A percentile compares a stretch with the other conserved stretches of the same genome.
Evolutionary conservation across 2,329 filamentous ascomycete genomes (phyloP).

Genomic region (Exserohilum turcica): DNA sequence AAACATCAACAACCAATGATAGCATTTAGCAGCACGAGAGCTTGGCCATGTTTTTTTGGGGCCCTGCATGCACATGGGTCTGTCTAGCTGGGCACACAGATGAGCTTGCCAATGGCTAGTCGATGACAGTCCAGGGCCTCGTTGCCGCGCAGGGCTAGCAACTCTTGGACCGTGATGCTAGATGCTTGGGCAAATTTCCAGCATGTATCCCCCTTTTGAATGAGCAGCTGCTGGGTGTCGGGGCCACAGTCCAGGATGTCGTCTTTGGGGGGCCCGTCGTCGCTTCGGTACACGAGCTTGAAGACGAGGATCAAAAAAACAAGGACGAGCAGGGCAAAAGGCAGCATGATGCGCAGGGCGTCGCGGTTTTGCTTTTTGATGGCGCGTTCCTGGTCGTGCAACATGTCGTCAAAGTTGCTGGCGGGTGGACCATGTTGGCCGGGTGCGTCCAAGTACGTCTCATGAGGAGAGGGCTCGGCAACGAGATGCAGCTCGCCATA

Average conservation of each 20-base stretch:
- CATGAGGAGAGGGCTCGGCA: no score
- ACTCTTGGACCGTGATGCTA: conserved; percentile 53
- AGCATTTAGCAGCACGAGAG: no score
- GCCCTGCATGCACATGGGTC: not conserved
- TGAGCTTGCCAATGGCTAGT: conserved; percentile 49
- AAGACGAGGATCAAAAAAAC: conserved; percentile 57
- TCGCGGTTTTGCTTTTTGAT: conserved; percentile 34
- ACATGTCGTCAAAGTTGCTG: conserved; percentile 19
- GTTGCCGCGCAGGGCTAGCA: conserved; percentile 53
- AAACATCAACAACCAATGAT: conserved; percentile 1
- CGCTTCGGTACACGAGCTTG: conserved; percentile 20
- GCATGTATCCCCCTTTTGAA: conserved; percentile 59
- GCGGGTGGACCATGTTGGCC: no score
- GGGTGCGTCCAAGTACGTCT: no score
- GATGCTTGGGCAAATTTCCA: conserved; percentile 57
- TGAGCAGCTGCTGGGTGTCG: conserved; percentile 46
- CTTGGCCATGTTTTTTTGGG: no score
- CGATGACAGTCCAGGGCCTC: conserved; percentile 55
- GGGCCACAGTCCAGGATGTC: conserved; percentile 27
- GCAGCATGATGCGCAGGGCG: conserved; percentile 62
- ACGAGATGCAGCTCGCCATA: conserved; percentile 54
- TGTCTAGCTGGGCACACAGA: conserved; percentile 52
- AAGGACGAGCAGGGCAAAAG: conserved; percentile 62
- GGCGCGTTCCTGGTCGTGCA: conserved; percentile 14
- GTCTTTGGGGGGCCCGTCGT: conserved; percentile 8